Evolutionary conservation across 192 early-diverging fungal genomes (phyloP), one percentile per base, ranked within the genome.

Genomic region (Entrophospora sp.): DNA sequence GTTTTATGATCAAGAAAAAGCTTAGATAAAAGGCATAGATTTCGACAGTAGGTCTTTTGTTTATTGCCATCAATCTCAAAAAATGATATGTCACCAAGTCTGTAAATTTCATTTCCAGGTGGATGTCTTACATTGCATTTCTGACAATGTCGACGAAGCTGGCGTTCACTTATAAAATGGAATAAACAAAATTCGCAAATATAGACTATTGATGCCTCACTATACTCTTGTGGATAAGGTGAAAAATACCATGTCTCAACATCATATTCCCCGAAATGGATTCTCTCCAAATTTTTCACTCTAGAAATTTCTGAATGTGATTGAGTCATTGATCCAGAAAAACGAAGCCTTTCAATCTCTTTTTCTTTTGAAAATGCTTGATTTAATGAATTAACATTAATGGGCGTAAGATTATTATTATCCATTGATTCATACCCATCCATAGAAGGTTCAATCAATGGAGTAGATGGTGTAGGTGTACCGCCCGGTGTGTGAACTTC

Each of bases 181-280:
- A 85, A 87, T 20, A 99, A 73, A 68, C 97, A 99, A 65, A 97
- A 97, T 69, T 97, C 93, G 73, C 97, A 99, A 35, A 99, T 87
- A 66, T 94, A 95, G 4, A 99, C 74, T 5, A 74, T 75, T n/a
- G 85, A 84, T 5, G 80, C 77, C 37, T 91, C 79, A 6, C 88
- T 83, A 69, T 86, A 94, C 64, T 97, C 94, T 34, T 81, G 77
- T 4, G 97, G 95, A 57, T 97, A 99, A 0, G 97, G 95, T 32
- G 94, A 95, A 81, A 97, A 97, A 75, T 99, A 99, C 97, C 97
- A 99, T 0, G 95, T 84, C 72, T 96, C 93, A 28, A 97, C 88
- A 69, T 91, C 86, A 71, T 87, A 83, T 72, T 89, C 80, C 35
- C 97, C 97, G 75, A 99, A 92, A 67, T 93, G 83, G 45, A 99